Evolutionary conservation across 805 yeast genomes (phyloP).

Genomic region (Yarrowia deformans): DNA sequence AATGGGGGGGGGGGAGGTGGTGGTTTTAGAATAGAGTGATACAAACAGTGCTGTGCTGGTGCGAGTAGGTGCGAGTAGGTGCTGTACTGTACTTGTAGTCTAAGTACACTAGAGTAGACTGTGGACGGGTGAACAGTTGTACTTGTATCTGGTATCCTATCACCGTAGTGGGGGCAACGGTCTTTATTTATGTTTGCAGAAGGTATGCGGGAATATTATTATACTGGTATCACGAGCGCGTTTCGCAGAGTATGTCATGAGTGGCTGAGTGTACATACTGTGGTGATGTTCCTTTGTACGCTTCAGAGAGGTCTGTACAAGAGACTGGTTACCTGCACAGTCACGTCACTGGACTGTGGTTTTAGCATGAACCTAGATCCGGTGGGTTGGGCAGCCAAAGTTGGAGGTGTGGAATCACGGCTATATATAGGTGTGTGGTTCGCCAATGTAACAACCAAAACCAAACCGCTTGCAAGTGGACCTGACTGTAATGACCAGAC

Average conservation of each 20-base stretch:
- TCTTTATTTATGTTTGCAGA: no score
- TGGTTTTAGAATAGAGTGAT: no score
- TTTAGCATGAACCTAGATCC: constrained; percentile 15
- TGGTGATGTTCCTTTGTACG: not conserved
- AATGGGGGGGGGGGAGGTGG: not conserved
- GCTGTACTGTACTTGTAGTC: no score
- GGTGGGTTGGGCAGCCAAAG: not conserved
- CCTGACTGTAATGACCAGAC: not conserved
- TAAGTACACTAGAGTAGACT: no score
- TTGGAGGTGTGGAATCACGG: not conserved
- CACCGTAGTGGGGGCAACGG: no score
- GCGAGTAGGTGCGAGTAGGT: not conserved
- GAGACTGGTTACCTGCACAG: not conserved
- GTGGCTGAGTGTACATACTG: not conserved
- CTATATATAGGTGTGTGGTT: not conserved
- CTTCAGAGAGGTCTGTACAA: no score
- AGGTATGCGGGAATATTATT: no score
- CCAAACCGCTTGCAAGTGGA: no score
- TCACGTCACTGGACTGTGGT: not conserved
- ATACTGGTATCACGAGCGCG: no score
- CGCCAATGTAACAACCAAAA: no score
- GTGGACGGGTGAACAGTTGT: no score
- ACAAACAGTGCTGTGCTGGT: not conserved
- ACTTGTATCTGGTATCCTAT: no score
- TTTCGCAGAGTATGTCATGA: not conserved